phyloP scores from a whole-genome alignment of 2,329 filamentous ascomycete genomes.

The Stenocarpella maydis region DNA sequence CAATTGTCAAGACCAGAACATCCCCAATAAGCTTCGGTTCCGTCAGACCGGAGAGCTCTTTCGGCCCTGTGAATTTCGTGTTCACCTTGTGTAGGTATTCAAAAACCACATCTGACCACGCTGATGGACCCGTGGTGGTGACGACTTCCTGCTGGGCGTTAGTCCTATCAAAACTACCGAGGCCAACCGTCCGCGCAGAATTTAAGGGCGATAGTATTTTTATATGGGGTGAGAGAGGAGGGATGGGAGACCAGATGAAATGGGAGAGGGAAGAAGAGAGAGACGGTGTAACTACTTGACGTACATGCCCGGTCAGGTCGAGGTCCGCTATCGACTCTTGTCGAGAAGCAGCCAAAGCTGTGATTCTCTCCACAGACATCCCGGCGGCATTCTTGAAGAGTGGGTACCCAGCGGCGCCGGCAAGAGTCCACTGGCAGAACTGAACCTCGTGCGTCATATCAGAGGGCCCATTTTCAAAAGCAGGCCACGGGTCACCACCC shows the following conservation, averaged over 20 bases:
- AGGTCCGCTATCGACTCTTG: not conserved
- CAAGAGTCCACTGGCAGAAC: constrained; percentile 49
- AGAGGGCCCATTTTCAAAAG: not conserved
- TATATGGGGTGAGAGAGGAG: too few relatives aligned
- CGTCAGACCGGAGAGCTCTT: constrained; percentile 30
- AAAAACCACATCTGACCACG: constrained; percentile 45
- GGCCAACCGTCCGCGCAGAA: too few relatives aligned
- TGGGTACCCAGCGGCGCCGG: constrained; percentile 44
- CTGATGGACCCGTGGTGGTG: constrained; percentile 45
- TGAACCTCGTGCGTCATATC: constrained; percentile 44
- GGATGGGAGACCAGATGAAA: too few relatives aligned
- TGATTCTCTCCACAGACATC: constrained; percentile 39
- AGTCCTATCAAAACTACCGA: not conserved
- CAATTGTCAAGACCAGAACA: not conserved
- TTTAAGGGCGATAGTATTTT: not conserved
- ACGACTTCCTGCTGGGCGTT: constrained; percentile 42
- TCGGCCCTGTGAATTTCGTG: constrained; percentile 30
- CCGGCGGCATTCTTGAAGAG: constrained; percentile 42
- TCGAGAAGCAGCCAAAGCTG: not conserved
- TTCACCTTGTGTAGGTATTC: constrained; percentile 40
- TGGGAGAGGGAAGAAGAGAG: too few relatives aligned
- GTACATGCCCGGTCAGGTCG: not conserved
- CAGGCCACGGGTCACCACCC: constrained; percentile 40
- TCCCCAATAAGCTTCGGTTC: not conserved
- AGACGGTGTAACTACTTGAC: not conserved